Conservation (phyloP, 1,139 yeast genomes). For the Blastobotrys arbuscula region DNA sequence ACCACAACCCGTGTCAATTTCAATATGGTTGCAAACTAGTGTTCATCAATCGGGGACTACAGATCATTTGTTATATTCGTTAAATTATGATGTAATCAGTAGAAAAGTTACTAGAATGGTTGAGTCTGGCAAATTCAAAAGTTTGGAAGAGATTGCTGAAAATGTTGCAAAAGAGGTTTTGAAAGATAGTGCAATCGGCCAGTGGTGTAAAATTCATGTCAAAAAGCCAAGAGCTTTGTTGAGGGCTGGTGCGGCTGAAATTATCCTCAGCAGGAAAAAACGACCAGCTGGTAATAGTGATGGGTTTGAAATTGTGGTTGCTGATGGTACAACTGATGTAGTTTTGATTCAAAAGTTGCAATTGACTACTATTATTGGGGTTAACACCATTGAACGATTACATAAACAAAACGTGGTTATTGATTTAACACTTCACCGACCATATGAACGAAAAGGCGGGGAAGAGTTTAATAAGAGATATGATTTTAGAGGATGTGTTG, state of each 20-base stretch:
- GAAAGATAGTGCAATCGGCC: slow-evolving; percentile 48
- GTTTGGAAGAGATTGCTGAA: slow-evolving; percentile 58
- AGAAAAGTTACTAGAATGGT: slow-evolving; percentile 53
- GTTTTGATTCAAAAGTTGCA: slow-evolving; percentile 50
- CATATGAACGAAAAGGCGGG: slow-evolving; percentile 15
- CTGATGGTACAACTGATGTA: slow-evolving; percentile 35
- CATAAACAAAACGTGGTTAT: slow-evolving; percentile 71
- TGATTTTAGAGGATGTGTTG: slow-evolving; percentile 31
- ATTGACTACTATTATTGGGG: slow-evolving; percentile 77
- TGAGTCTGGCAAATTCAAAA: slow-evolving; percentile 41
- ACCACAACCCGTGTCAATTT: slow-evolving; percentile 62
- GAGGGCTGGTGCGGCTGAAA: slow-evolving; percentile 48
- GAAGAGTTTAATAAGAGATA: slow-evolving; percentile 25
- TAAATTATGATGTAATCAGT: slow-evolving; percentile 82
- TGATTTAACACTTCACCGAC: slow-evolving; percentile 43
- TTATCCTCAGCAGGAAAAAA: slow-evolving; percentile 35
- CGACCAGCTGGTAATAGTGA: slow-evolving; percentile 27
- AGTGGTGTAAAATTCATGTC: slow-evolving; percentile 43
- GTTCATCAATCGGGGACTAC: slow-evolving; percentile 64
- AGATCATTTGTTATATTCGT: slow-evolving; percentile 74
- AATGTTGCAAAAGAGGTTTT: slow-evolving; percentile 46
- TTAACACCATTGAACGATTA: slow-evolving; percentile 80
- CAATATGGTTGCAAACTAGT: slow-evolving; percentile 58
- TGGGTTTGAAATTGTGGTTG: slow-evolving; percentile 36
- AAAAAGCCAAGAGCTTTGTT: slow-evolving; percentile 50